A percentile compares a stretch with the other conserved stretches of the same genome.
Evolutionary conservation across 768 basidiomycete species (phyloP).

Genomic region (Pisolithus sp.): DNA sequence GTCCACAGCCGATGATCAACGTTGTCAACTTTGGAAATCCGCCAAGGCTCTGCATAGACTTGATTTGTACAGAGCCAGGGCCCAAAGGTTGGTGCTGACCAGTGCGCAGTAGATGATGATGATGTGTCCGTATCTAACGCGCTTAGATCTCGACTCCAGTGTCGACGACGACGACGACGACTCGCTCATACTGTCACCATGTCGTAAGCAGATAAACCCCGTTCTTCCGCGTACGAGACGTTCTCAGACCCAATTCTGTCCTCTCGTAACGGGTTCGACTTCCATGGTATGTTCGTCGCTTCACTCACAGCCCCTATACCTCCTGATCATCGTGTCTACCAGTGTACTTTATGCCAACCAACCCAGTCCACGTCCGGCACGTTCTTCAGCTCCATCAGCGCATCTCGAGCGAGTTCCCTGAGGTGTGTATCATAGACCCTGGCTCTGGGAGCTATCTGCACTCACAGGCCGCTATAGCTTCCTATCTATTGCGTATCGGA

Average conservation of each 20-base stretch:
- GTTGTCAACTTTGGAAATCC: no score
- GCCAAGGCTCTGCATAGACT: no score
- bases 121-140: no score
- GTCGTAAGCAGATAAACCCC: constrained; percentile 10
- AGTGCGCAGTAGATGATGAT: no score
- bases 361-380: constrained; percentile 37
- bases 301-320: neutral
- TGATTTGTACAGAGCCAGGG: no score
- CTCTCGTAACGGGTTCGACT: constrained; percentile 61
- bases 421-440: constrained; percentile 32
- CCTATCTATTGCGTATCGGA: constrained; percentile 60
- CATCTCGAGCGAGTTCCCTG: constrained; percentile 60
- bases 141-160: no score
- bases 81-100: no score
- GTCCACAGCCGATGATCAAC: no score
- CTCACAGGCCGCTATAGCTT: constrained; percentile 33
- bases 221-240: constrained; percentile 45
- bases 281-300: constrained; percentile 49
- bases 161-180: neutral
- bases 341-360: constrained; percentile 62
- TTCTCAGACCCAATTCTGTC: constrained; percentile 51
- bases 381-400: constrained; percentile 54
- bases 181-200: neutral
- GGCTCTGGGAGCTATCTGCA: neutral
- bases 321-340: neutral